Base-by-base conservation (phyloP, 108 stramenopile genomes). In the Nannochloropsis gaditana region DNA sequence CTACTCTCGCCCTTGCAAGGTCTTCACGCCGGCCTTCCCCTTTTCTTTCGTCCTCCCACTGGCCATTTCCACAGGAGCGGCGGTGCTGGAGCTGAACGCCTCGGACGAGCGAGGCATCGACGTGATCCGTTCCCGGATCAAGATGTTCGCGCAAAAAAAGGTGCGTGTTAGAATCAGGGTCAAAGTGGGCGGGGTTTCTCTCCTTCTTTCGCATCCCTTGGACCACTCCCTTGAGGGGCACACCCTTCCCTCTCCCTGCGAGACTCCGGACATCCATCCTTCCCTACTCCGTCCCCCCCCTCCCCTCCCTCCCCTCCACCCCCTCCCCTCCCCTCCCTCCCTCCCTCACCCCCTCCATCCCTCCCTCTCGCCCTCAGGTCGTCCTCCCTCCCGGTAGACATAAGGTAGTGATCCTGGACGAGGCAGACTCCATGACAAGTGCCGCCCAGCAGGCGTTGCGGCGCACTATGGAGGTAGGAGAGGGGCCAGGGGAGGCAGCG, bases 381-480 rank as follows among this genome's bases (percentile, higher is more conserved):
- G 90, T 80, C 3, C 81, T 92, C 43, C 92, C 92, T 10, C 85
- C 47, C 41, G 79, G 79, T 45, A 84, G 93, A 19, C 96, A 97
- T 89, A 98, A 98, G 87, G 93, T 99, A 83, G 94, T 99, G 84
- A 99, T 99, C 84, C 91, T 99, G 41, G 99, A 99, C 86, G 99
- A 99, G 90, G 98, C 98, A 19, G 99, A 99, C 86, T 91, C 91
- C 84, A 99, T 99, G 99, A 99, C 99, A 6, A 85, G 92, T 9
- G 95, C 95, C 11, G 98, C 99, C 44, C 99, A 99, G 90, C 98
- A 99, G 88, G 98, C 99, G 6, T 88, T 98, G 45, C 94, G 97
- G 73, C 90, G 99, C 21, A 97, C 94, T 41, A 98, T 96, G 96
- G 98, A 99, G 15, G 47, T 50, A 15, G 47, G 47, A 15, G 15